Percentiles rank a stretch among this genome's conserved stretches.
Conservation (phyloP, 2,329 filamentous ascomycete species). For the Ophiosphaerella herpotricha region DNA sequence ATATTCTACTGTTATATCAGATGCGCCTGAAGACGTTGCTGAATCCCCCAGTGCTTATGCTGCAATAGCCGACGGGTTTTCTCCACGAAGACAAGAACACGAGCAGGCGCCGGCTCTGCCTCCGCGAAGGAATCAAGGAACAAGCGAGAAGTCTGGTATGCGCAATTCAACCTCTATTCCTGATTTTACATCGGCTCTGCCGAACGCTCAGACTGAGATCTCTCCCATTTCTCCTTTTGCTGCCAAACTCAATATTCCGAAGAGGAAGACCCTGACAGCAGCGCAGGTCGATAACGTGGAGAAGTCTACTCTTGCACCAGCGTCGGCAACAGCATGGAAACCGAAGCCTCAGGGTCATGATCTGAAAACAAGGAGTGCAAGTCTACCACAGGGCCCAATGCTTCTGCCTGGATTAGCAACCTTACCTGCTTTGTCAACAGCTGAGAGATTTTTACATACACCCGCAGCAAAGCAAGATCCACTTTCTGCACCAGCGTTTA, state of each 20-base stretch:
- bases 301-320: slow-evolving; percentile 22
- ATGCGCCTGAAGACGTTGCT: slow-evolving; percentile 39
- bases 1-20: slow-evolving; percentile 51
- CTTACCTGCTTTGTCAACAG: slow-evolving; percentile 9
- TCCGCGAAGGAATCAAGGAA: slow-evolving; percentile 23
- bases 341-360: background rate
- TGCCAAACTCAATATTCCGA: slow-evolving; percentile 48
- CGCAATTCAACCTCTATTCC: slow-evolving; percentile 30
- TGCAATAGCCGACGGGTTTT: slow-evolving; percentile 48
- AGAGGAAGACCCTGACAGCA: slow-evolving; percentile 51
- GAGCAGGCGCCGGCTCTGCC: slow-evolving; percentile 15
- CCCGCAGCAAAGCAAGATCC: slow-evolving; percentile 5
- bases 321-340: slow-evolving; percentile 6
- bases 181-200: slow-evolving; percentile 18
- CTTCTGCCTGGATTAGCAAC: slow-evolving; percentile 23
- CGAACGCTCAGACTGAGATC: slow-evolving; percentile 10
- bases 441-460: background rate
- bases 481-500: slow-evolving; percentile 4
- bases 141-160: slow-evolving; percentile 46
- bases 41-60: slow-evolving; percentile 48
- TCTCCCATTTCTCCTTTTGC: slow-evolving; percentile 28
- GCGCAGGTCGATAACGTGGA: slow-evolving; percentile 48
- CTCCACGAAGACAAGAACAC: slow-evolving; percentile 28
- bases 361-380: background rate
- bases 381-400: slow-evolving; percentile 16